phyloP scores from a whole-genome alignment of 257 asterid genomes.

The Euphrasia confusa region DNA sequence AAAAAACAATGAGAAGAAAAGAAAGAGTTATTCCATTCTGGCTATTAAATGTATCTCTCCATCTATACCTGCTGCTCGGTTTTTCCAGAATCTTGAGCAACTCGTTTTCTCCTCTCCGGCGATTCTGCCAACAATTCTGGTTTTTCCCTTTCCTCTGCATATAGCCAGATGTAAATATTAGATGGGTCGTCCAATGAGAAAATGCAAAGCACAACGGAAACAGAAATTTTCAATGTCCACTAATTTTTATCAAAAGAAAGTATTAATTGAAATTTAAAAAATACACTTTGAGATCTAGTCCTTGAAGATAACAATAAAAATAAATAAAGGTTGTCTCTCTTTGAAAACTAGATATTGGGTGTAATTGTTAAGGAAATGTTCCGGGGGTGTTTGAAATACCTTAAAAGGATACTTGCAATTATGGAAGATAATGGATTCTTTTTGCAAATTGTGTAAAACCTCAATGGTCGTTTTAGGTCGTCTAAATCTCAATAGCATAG shows the following conservation, averaged over 20 bases:
- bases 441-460: not conserved
- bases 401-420: not conserved
- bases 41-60: slow-evolving; percentile 20
- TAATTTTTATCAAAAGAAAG: too few relatives aligned
- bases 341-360: not conserved
- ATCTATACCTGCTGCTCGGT: slow-evolving; percentile 85
- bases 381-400: not conserved
- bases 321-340: not conserved
- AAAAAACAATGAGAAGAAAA: slow-evolving; percentile 6
- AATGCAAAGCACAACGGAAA: slow-evolving; percentile 20
- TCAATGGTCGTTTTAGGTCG: not conserved
- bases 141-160: slow-evolving; percentile 92
- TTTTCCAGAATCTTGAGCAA: slow-evolving; percentile 87
- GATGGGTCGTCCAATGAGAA: slow-evolving; percentile 17
- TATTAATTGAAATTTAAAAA: not conserved
- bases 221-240: not conserved
- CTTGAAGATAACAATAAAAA: not conserved
- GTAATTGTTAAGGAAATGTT: not conserved
- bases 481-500: slow-evolving; percentile 4
- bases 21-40: not conserved
- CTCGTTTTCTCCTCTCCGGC: slow-evolving; percentile 64
- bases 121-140: slow-evolving; percentile 94
- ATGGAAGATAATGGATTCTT: not conserved
- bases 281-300: not conserved
- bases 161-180: slow-evolving; percentile 21